These are phyloP conservation scores for Fusarium nygamai DNA, from an alignment of 2,329 filamentous ascomycete species.

Conservation along the genomic window DNA sequence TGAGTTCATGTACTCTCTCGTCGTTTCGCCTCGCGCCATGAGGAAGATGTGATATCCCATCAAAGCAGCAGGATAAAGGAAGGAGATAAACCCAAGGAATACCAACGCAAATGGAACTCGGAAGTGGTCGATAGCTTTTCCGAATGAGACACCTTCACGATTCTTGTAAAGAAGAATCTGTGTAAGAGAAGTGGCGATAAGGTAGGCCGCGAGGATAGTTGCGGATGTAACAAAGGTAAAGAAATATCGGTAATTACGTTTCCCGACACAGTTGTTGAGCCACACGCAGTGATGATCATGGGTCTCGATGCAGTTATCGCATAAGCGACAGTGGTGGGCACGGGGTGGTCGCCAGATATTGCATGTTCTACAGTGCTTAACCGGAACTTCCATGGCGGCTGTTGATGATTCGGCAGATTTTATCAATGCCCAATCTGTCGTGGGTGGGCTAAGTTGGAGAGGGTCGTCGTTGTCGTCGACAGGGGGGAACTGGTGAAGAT, in stretches of 20 bases:
- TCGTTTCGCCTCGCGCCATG: slow-evolving; percentile 91
- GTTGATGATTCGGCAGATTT: slow-evolving; percentile 78
- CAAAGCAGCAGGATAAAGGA: slow-evolving; percentile 84
- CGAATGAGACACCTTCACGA: slow-evolving; percentile 73
- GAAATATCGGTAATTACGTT: slow-evolving; percentile 98
- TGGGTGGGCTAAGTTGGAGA: slow-evolving; percentile 81
- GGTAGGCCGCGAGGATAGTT: slow-evolving; percentile 79
- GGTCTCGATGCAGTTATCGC: slow-evolving; percentile 96
- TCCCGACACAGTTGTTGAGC: slow-evolving; percentile 98
- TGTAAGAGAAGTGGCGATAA: slow-evolving; percentile 80
- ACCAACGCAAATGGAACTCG: slow-evolving; percentile 88
- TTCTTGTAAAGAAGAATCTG: slow-evolving; percentile 80
- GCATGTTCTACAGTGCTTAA: slow-evolving; percentile 98
- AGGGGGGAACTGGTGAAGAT: slow-evolving; percentile 88
- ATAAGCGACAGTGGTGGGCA: slow-evolving; percentile 94
- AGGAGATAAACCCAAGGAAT: slow-evolving; percentile 79
- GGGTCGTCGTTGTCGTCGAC: slow-evolving; percentile 81
- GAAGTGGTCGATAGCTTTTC: slow-evolving; percentile 73
- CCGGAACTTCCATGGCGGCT: slow-evolving; percentile 95
- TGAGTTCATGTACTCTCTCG: slow-evolving; percentile 93
- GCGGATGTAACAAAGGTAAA: slow-evolving; percentile 87
- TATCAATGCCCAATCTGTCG: slow-evolving; percentile 93
- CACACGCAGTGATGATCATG: slow-evolving; percentile 99
- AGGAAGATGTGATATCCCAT: slow-evolving; percentile 92
- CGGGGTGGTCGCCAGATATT: slow-evolving; percentile 97